Base-by-base conservation (phyloP, 2,329 filamentous ascomycete genomes). In the Ceratocystis albifundus region DNA sequence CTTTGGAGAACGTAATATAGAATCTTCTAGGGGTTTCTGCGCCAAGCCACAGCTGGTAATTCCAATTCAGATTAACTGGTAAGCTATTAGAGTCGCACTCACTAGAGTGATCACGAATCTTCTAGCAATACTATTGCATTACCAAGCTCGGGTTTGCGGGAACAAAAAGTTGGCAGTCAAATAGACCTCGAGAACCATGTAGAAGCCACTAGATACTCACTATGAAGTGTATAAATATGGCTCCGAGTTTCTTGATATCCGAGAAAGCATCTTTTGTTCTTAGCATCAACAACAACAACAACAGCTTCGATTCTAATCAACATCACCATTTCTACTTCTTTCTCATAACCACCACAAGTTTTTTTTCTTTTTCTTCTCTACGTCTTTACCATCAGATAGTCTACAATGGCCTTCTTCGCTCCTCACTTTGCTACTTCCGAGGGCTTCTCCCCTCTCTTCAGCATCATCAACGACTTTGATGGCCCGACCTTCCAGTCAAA, bases 381-480 rank as follows among this genome's bases (percentile, higher is more conserved):
- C 50, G 3, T 28, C 36, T 32, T 57, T 65, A 48, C 28, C 61
- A 69, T 68, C 64, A 68, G 71, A 71, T 55, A 69, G 64, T 68
- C 62, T 77, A 84, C 74, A 74, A 86, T 86, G 83, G 80, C 83
- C 70, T 77, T 85, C 77, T 85, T 85, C 77, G 78, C 80, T 68
- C 79, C 79, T 73, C 76, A 76, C 72, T 76, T 80, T 71, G 78
- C 81, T 78, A 70, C 75, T 69, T 76, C 80, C 73, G 72, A 78
- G 70, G 80, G 80, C 74, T 83, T 84, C 74, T 79, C 78, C 46
- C 81, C 83, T 65, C 81, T 87, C 72, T 85, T 87, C 80, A 82
- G 82, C 68, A 79, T 87, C 68, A 80, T 87, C 62, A 82, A 86
- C 71, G 83, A 86, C 75, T 85, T 83, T 70, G 83, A 86, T 72